phyloP scores from a whole-genome alignment of 2,329 filamentous ascomycete species.

The Hymenoscyphus scutula region DNA sequence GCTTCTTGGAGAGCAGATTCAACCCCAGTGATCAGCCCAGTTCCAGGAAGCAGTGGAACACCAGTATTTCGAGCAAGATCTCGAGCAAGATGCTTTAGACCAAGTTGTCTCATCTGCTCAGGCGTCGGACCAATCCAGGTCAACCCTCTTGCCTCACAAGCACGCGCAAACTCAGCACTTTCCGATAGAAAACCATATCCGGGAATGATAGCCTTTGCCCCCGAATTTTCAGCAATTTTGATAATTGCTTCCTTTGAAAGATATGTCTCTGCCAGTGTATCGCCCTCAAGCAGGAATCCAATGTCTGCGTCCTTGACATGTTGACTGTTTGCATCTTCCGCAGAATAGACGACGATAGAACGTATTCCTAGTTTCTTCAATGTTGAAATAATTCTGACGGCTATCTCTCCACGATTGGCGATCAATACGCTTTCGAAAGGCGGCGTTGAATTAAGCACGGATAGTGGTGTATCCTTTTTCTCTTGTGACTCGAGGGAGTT shows the following conservation, averaged over 20 bases:
- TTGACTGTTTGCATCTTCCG: constrained; percentile 1
- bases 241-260: constrained; percentile 15
- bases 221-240: constrained; percentile 11
- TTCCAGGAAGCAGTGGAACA: constrained; percentile 68
- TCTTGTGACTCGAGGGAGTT: background rate
- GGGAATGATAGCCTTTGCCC: constrained; percentile 56
- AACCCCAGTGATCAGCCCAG: constrained; percentile 61
- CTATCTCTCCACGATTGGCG: constrained; percentile 56
- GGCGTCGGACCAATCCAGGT: constrained; percentile 56
- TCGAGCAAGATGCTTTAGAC: constrained; percentile 51
- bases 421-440: constrained; percentile 11
- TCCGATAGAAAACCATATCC: constrained; percentile 68
- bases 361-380: constrained; percentile 33
- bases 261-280: constrained; percentile 17
- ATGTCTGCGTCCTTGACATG: constrained; percentile 45
- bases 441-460: background rate
- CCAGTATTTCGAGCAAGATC: constrained; percentile 63
- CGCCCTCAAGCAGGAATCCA: constrained; percentile 14
- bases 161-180: constrained; percentile 58
- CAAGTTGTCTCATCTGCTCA: constrained; percentile 20
- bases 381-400: constrained; percentile 42
- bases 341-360: constrained; percentile 51
- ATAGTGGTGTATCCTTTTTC: background rate
- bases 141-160: constrained; percentile 52
- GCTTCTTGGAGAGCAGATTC: constrained; percentile 40